Evolutionary conservation across 2,329 filamentous ascomycete species (phyloP).

Genomic region (Pseudogymnoascus sp.): DNA sequence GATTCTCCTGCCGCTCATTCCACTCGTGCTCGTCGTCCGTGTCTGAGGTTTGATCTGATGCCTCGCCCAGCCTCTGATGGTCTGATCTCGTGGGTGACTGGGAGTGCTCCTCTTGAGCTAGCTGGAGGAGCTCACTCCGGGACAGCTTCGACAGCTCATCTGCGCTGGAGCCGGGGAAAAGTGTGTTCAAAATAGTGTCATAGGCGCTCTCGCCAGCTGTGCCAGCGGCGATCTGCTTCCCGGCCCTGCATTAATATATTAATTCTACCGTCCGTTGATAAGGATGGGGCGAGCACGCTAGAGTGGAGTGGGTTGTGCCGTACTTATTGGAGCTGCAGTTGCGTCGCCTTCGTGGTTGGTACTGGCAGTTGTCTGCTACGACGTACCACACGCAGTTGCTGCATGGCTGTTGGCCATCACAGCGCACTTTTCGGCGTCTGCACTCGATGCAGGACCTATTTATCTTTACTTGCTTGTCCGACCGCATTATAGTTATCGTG

Average conservation of each 20-base stretch:
- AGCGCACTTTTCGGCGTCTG: conserved; percentile 12
- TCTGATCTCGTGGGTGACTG: neutral
- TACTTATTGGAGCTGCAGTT: conserved; percentile 8
- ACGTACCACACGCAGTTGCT: conserved; percentile 11
- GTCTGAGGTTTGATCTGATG: neutral
- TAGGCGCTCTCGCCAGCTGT: neutral
- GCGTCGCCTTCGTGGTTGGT: conserved; percentile 9
- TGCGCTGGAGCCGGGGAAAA: conserved; percentile 6
- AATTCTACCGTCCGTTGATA: neutral
- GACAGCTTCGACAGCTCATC: neutral
- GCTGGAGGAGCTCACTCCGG: neutral
- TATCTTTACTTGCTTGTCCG: conserved; percentile 11
- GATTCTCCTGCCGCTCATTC: neutral
- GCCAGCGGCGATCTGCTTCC: neutral
- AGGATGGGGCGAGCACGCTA: conserved; percentile 2
- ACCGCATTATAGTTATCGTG: conserved; percentile 2
- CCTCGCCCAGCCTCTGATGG: neutral
- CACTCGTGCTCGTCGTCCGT: conserved; percentile 5
- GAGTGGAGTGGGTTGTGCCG: neutral
- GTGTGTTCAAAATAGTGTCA: conserved; percentile 1
- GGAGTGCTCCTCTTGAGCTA: neutral
- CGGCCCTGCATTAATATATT: conserved; percentile 7
- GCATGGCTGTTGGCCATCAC: conserved; percentile 11
- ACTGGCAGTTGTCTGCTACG: conserved; percentile 9
- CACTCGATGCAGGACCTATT: conserved; percentile 11